Percentiles rank a stretch among this genome's conserved stretches.
phyloP scores from a whole-genome alignment of 768 basidiomycete genomes.

The Pholiota conissans region DNA sequence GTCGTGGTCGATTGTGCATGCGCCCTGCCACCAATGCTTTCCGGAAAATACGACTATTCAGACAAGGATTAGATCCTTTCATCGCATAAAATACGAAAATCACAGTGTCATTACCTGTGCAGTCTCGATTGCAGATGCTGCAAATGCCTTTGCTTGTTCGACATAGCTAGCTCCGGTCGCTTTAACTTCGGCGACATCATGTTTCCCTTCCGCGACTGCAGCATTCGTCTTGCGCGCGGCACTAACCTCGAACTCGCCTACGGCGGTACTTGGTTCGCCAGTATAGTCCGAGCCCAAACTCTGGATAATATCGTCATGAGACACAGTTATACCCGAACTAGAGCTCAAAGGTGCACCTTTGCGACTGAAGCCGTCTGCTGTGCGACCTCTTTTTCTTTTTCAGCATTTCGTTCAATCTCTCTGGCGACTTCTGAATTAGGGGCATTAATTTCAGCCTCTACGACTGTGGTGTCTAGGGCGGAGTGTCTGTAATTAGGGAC shows the following conservation, averaged over 20 bases:
- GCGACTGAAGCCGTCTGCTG: conserved; percentile 52
- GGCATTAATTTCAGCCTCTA: conserved; percentile 49
- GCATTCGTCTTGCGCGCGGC: conserved; percentile 41
- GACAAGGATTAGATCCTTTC: too few species aligned
- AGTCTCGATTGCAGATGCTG: conserved; percentile 25
- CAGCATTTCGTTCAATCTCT: conserved; percentile 48
- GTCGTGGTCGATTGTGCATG: neutral
- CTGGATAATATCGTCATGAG: conserved; percentile 12
- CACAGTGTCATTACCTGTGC: too few species aligned
- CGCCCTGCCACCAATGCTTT: conserved; percentile 21
- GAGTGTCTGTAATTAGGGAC: conserved; percentile 26
- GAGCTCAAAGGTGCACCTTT: conserved; percentile 38
- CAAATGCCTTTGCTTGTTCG: conserved; percentile 53
- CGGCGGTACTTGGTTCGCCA: conserved; percentile 32
- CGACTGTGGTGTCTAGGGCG: conserved; percentile 54
- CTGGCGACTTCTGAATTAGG: conserved; percentile 28
- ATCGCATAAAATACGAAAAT: too few species aligned
- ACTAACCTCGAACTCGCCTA: conserved; percentile 35
- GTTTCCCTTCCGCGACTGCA: conserved; percentile 59
- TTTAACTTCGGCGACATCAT: conserved; percentile 47
- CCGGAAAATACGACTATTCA: conserved; percentile 30
- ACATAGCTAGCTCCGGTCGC: conserved; percentile 48
- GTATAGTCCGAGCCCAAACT: conserved; percentile 32
- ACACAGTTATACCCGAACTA: neutral
- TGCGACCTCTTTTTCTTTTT: conserved; percentile 44